Conservation (phyloP, 805 yeast species). For the Candida ipomoeae region DNA sequence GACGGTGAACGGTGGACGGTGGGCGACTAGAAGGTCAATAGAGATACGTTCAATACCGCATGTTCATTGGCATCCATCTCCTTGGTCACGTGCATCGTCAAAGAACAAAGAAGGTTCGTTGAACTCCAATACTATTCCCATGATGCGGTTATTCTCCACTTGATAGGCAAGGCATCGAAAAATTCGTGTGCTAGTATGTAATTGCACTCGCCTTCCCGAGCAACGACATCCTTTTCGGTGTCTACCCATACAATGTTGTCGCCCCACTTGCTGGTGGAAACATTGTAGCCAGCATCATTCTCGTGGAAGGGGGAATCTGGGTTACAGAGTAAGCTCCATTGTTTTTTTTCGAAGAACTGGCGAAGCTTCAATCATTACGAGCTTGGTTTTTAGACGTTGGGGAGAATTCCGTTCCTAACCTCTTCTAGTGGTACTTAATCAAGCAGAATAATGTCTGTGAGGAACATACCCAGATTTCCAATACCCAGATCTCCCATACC, state of each 20-base stretch:
- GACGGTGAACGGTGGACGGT: too few species aligned
- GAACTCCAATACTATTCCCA: conserved; percentile 55
- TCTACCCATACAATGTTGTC: conserved; percentile 55
- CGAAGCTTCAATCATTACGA: conserved; percentile 70
- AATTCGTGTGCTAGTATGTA: conserved; percentile 81
- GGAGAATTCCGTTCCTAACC: conserved; percentile 19
- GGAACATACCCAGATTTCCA: too few species aligned
- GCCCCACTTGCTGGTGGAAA: conserved; percentile 47
- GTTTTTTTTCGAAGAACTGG: conserved; percentile 57
- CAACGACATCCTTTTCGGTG: conserved; percentile 46
- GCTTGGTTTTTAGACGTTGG: conserved; percentile 29
- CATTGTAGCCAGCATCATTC: conserved; percentile 29
- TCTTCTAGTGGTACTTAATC: too few species aligned
- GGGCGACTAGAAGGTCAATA: conserved; percentile 57
- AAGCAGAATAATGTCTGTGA: too few species aligned
- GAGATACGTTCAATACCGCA: conserved; percentile 74
- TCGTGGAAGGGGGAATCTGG: background rate
- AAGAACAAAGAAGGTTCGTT: conserved; percentile 72
- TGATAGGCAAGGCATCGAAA: conserved; percentile 81
- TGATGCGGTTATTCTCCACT: conserved; percentile 49
- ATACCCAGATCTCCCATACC: too few species aligned
- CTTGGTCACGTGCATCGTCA: conserved; percentile 63
- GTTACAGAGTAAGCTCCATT: conserved; percentile 45
- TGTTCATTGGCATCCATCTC: conserved; percentile 73
- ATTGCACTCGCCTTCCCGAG: conserved; percentile 38